Conservation (phyloP, 2,329 filamentous ascomycete species). For the Claviceps cyperi region DNA sequence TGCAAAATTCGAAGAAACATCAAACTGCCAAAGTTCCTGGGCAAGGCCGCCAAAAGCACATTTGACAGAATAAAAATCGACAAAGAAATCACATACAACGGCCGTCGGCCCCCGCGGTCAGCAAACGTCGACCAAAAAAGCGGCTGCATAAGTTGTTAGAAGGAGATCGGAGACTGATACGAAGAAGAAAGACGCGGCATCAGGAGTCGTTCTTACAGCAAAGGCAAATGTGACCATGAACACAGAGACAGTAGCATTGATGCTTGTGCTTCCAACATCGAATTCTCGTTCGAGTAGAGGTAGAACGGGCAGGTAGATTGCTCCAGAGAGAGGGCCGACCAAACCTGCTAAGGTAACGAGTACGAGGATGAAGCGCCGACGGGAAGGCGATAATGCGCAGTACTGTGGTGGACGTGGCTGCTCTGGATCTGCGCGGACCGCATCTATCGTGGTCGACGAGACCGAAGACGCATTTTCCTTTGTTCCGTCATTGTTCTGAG, state of each 20-base stretch:
- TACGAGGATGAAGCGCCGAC: constrained; percentile 22
- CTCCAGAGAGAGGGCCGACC: constrained; percentile 27
- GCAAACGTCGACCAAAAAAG: constrained; percentile 25
- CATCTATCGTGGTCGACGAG: background rate
- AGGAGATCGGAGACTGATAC: background rate
- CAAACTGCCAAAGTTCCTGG: constrained; percentile 22
- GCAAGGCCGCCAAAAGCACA: constrained; percentile 22
- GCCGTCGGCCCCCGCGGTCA: constrained; percentile 25
- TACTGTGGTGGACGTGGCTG: constrained; percentile 14
- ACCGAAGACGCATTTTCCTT: background rate
- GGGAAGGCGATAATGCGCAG: constrained; percentile 21
- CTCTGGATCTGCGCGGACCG: background rate
- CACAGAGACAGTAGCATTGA: constrained; percentile 29
- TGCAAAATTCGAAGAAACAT: constrained; percentile 26
- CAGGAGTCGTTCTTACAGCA: constrained; percentile 11
- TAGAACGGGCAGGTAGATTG: constrained; percentile 28
- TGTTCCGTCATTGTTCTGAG: background rate
- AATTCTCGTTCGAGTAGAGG: constrained; percentile 24
- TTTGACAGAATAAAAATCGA: constrained; percentile 25
- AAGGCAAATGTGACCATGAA: constrained; percentile 30
- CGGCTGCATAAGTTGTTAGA: constrained; percentile 12
- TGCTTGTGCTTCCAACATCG: constrained; percentile 17
- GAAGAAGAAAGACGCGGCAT: background rate
- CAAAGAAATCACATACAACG: constrained; percentile 25
- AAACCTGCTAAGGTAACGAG: constrained; percentile 26